A percentile compares a stretch with the other conserved stretches of the same genome.
Evolutionary conservation across 1,284 basidiomycete genomes (phyloP).

Genomic region (Dichomitus squalens): DNA sequence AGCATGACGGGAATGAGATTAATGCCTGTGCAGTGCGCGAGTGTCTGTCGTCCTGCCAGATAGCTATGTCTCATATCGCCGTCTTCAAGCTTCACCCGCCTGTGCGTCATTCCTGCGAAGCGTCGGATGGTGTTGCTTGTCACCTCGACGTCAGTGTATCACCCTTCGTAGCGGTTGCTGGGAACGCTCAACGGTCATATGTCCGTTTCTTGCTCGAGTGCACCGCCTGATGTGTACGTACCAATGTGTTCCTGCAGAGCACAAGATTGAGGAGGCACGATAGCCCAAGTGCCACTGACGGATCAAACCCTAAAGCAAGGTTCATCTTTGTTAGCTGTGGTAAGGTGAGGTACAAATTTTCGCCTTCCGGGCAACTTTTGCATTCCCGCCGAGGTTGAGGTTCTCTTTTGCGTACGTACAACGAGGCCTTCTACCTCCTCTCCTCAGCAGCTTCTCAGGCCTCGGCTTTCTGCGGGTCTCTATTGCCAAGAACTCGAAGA

Average conservation of each 20-base stretch:
- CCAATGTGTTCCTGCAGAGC: not conserved
- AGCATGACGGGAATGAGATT: constrained; percentile 9
- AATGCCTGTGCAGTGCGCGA: constrained; percentile 3
- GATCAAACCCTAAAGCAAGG: constrained; percentile 19
- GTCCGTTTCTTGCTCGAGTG: not conserved
- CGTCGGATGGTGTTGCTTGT: not conserved
- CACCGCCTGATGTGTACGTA: not conserved
- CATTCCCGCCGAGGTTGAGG: not conserved
- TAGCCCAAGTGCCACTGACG: constrained; percentile 5
- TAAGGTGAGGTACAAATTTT: not conserved
- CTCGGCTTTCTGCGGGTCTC: constrained; percentile 2
- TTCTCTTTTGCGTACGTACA: not conserved
- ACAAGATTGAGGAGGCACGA: constrained; percentile 5
- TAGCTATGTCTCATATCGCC: not conserved
- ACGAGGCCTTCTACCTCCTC: not conserved
- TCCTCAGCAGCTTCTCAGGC: not conserved
- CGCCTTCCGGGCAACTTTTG: not conserved
- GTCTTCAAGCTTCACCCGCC: not conserved
- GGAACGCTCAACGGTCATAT: constrained; percentile 3
- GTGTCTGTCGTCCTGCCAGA: not conserved
- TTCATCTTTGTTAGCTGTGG: not conserved
- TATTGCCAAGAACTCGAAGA: not conserved
- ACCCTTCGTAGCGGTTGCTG: not conserved
- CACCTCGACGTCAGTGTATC: constrained; percentile 1
- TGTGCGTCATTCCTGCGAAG: not conserved